Base-by-base conservation (phyloP, 2,329 filamentous ascomycete species). In the Pseudogymnoascus sp. region DNA sequence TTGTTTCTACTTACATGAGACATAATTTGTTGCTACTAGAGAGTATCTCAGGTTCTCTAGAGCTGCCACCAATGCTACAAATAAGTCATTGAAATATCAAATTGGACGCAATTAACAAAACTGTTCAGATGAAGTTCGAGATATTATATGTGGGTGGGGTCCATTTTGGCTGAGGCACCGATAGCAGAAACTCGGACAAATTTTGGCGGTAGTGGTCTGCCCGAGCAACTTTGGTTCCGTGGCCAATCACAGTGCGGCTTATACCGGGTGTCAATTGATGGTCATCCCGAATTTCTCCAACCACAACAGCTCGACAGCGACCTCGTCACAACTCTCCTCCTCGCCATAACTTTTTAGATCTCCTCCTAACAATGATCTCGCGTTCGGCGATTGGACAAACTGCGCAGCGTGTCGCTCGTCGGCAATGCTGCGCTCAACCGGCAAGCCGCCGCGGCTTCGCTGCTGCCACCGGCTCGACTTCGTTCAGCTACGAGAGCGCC, bases 401-500 rank as follows among this genome's bases (percentile, higher is more conserved):
- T 77, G 83, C 83, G 74, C 82, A 84, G 78, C 82, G 83, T 76
- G 82, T 81, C 75, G 78, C 83, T 75, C 80, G 81, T 72, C 78
- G 78, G 73, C 78, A 82, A 76, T 78, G 82, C 80, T 81, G 82
- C 76, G 83, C 83, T 73, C 73, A 76, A 67, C 74, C 78, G 70
- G 74, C 76, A 71, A 78, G 80, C 74, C 80, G 80, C 76, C 82
- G 87, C 74, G 81, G 81, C 68, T 81, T 89, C 71, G 82, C 78
- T 71, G 77, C 84, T 69, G 81, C 66, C 65, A 82, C 90, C 70
- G 83, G 84, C 79, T 89, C 81, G 77, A 85, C 85, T 67, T 87
- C 90, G 70, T 90, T 92, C 79, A 86, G 89, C 76, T 99, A 95
- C 81, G 88, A 97, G 79, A 86, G 89, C 66, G 84, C 89, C 74